Evolutionary conservation across 345 rosid genomes (phyloP).

Genomic region (Leavenworthia alabamica): DNA sequence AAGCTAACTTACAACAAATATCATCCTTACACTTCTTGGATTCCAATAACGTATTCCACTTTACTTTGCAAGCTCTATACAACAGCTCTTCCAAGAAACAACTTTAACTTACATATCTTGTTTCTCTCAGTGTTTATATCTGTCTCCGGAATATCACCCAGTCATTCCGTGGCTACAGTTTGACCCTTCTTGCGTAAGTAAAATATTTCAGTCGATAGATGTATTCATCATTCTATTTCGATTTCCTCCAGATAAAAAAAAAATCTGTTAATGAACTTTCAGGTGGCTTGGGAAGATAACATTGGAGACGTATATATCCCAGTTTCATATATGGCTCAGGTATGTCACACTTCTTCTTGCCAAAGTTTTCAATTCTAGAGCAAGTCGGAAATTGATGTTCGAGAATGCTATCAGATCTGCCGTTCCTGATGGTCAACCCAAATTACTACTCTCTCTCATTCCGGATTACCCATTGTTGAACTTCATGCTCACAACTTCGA

Average conservation of each 20-base stretch:
- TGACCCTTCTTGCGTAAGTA: slow-evolving; percentile 93
- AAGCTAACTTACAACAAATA: slow-evolving; percentile 85
- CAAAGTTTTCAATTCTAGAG: neutral
- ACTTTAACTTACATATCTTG: neutral
- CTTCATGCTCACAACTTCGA: slow-evolving; percentile 79
- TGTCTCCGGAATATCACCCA: slow-evolving; percentile 86
- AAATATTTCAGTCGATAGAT: slow-evolving; percentile 3
- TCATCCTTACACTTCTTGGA: slow-evolving; percentile 99
- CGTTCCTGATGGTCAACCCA: slow-evolving; percentile 87
- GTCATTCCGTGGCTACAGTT: slow-evolving; percentile 71
- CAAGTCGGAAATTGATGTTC: neutral
- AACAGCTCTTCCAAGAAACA: neutral
- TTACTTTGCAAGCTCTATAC: slow-evolving; percentile 5
- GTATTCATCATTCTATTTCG: neutral
- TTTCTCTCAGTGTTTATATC: slow-evolving; percentile 72
- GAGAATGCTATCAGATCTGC: slow-evolving; percentile 56
- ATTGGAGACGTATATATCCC: slow-evolving; percentile 85
- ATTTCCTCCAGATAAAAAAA: neutral
- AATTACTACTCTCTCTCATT: slow-evolving; percentile 79
- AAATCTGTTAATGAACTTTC: slow-evolving; percentile 2
- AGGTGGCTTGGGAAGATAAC: slow-evolving; percentile 96
- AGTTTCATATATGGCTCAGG: slow-evolving; percentile 98
- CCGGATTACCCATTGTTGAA: slow-evolving; percentile 88
- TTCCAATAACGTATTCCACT: slow-evolving; percentile 82
- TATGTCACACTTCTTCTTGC: slow-evolving; percentile 26